Conservation (phyloP, 495 filamentous ascomycete genomes). For the Cercophora scortea region DNA sequence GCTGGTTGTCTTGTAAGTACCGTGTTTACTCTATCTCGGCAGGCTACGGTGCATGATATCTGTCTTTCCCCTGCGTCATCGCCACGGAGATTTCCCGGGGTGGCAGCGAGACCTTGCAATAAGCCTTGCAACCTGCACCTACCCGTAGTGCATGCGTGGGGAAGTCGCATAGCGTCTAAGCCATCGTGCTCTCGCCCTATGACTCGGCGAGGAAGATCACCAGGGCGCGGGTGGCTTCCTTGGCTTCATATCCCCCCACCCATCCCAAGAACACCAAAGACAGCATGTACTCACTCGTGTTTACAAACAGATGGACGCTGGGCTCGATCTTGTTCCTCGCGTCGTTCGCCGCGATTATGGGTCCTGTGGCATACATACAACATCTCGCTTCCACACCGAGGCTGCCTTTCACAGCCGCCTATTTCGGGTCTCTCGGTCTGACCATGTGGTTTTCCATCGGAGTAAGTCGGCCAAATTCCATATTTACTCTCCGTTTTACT, state of each 20-base stretch:
- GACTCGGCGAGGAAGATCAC: conserved; percentile 9
- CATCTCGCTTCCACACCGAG: conserved; percentile 81
- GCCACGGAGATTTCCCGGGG: background rate
- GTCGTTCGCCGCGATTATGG: conserved; percentile 93
- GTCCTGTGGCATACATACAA: conserved; percentile 68
- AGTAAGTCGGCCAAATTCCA: conserved; percentile 50
- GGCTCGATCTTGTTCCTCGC: conserved; percentile 83
- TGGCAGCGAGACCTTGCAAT: background rate
- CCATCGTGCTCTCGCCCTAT: conserved; percentile 2
- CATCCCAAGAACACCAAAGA: too few relatives aligned
- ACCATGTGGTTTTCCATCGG: conserved; percentile 88
- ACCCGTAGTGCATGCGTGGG: conserved; percentile 7
- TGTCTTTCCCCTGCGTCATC: conserved; percentile 3
- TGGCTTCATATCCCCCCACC: conserved; percentile 1
- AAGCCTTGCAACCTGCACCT: background rate
- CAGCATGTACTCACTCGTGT: conserved; percentile 5
- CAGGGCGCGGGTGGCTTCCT: background rate
- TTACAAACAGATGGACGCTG: conserved; percentile 72
- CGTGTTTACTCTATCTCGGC: background rate
- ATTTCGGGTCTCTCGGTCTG: conserved; percentile 88
- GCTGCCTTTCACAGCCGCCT: conserved; percentile 90
- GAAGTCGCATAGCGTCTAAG: conserved; percentile 7
- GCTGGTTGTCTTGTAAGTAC: conserved; percentile 91
- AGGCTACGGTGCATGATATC: background rate
- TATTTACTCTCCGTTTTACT: conserved; percentile 4